phyloP scores from a whole-genome alignment of 2,329 filamentous ascomycete species.

The Monilinia laxa region DNA sequence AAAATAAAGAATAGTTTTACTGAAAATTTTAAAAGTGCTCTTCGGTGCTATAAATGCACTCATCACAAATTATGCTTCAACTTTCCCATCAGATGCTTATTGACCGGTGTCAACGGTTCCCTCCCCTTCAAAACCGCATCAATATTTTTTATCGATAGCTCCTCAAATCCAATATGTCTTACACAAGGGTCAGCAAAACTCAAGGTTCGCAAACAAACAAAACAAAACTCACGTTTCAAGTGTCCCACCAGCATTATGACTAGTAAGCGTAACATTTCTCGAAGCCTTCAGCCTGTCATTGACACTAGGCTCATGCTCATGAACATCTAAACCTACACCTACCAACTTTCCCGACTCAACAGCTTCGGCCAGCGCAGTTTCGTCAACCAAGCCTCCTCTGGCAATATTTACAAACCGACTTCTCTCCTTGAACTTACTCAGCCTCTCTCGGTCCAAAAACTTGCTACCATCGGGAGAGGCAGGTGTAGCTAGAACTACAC shows the following conservation, averaged over 20 bases:
- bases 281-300: constrained; percentile 35
- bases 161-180: constrained; percentile 58
- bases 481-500: constrained; percentile 62
- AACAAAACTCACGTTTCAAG: constrained; percentile 51
- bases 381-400: constrained; percentile 63
- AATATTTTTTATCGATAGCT: constrained; percentile 65
- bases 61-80: constrained; percentile 11
- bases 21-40: too few relatives aligned
- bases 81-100: constrained; percentile 33
- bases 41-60: neutral
- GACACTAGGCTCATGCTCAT: constrained; percentile 55
- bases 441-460: constrained; percentile 50
- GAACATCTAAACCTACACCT: constrained; percentile 62
- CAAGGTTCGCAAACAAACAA: neutral
- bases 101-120: constrained; percentile 38
- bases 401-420: constrained; percentile 65
- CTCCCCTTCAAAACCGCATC: constrained; percentile 52
- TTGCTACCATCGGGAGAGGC: constrained; percentile 47
- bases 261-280: constrained; percentile 54
- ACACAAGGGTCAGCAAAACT: neutral
- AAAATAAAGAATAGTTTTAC: too few relatives aligned
- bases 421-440: constrained; percentile 54
- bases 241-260: constrained; percentile 66
- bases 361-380: constrained; percentile 60
- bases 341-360: constrained; percentile 52